A percentile compares a stretch with the other conserved stretches of the same genome.
These are phyloP conservation scores for Linnemannia elongata DNA, from an alignment of 192 early-diverging fungal species.

Conservation along the genomic window DNA sequence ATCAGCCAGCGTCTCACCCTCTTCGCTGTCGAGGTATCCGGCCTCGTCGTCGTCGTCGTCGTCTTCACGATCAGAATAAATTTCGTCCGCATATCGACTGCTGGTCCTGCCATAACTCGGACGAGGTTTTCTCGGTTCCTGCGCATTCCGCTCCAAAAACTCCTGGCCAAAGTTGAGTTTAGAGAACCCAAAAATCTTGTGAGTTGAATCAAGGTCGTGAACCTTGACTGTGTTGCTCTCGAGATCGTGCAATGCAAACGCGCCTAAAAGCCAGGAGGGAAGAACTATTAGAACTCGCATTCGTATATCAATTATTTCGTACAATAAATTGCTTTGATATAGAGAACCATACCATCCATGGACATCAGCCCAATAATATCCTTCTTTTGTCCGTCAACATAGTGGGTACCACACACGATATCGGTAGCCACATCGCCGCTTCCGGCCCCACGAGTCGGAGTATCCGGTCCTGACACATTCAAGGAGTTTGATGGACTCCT, in stretches of 20 bases:
- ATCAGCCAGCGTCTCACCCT: background rate
- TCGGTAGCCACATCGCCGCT: conserved; percentile 60
- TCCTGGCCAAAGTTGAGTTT: conserved; percentile 58
- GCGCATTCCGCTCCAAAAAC: background rate
- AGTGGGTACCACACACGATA: conserved; percentile 60
- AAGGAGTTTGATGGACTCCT: background rate
- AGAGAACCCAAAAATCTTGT: conserved; percentile 69
- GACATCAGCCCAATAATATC: conserved; percentile 67
- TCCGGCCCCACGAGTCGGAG: conserved; percentile 8
- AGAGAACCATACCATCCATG: conserved; percentile 66
- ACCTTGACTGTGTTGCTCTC: conserved; percentile 56
- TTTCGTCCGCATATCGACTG: conserved; percentile 12
- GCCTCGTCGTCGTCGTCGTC: conserved; percentile 19
- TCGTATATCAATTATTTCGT: background rate
- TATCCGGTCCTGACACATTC: conserved; percentile 30
- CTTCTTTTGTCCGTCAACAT: conserved; percentile 38
- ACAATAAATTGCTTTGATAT: background rate
- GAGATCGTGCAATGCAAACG: conserved; percentile 65
- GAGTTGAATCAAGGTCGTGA: conserved; percentile 66
- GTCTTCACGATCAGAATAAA: conserved; percentile 9
- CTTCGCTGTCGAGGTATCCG: background rate
- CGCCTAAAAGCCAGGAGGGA: conserved; percentile 31
- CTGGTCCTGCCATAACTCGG: conserved; percentile 11
- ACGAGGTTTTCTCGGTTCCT: background rate
- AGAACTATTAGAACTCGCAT: background rate